Base-by-base conservation (phyloP, 225 moss, liverwort and hornwort species). In the Pleurozium schreberi region DNA sequence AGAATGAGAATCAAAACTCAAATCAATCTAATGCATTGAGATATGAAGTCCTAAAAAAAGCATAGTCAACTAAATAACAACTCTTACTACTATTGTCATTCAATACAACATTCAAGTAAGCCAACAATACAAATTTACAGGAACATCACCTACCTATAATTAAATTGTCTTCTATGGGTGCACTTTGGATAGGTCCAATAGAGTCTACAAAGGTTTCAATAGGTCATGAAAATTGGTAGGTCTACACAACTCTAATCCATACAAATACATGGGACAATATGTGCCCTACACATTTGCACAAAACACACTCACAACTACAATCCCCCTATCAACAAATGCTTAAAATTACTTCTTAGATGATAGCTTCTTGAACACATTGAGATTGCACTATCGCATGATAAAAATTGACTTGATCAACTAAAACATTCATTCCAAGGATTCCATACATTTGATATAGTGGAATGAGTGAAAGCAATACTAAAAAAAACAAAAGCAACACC, bases 131-230 rank as follows among this genome's bases (percentile, higher is more conserved):
- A 52, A 4, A 50, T 34, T 8, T n/a, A n/a, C n/a, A n/a, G 3
- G 1, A 14, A 36, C 36, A 55, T 55, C 38, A 55, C 23, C 16
- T 38, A 38, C 16, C 9, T 15, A 78, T 2, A 26, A 78, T n/a
- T n/a, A n/a, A 2, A 6, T 38, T 55, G 6, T 19, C 36, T 36
- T 74, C 3, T 73, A 8, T 8, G 8, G 17, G 18, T 45, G 18
- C 19, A 4, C 3, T 30, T 76, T 34, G 6, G 34, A 0, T 4
- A 23, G 0, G 23, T 77, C 4, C 16, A n/a, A 4, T 78, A 34
- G 1, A 25, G 3, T n/a, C 5, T 57, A 52, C 25, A 55, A 16
- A 22, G 52, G 36, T 22, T 76, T 8, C 5, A 10, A 75, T 31
- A 31, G 31, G 18, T 33, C 33, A 33, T 52, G 36, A 22, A 0